A percentile compares a stretch with the other conserved stretches of the same genome.
Conservation (phyloP, 495 filamentous ascomycete species). For the Aspergillus sclerotioniger region DNA sequence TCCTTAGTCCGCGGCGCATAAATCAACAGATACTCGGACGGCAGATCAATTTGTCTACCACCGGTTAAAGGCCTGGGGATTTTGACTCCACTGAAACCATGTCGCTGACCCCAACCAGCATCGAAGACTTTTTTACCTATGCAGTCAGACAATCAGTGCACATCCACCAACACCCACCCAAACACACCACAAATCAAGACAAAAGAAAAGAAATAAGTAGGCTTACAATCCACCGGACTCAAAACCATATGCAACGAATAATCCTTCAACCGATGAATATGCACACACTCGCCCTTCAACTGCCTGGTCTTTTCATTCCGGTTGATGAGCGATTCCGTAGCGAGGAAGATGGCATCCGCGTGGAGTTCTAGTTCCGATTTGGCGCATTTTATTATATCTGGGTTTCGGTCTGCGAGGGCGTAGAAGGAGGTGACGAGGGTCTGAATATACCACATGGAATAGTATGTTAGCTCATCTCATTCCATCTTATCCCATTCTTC, state of each 20-base stretch:
- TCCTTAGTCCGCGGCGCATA: conserved; percentile 74
- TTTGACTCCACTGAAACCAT: conserved; percentile 66
- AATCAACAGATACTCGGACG: conserved; percentile 71
- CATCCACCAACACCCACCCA: too few relatives aligned
- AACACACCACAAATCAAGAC: not conserved
- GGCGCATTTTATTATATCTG: conserved; percentile 30
- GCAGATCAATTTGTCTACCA: conserved; percentile 30
- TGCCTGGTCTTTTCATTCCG: conserved; percentile 16
- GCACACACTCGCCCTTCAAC: conserved; percentile 67
- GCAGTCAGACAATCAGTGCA: not conserved
- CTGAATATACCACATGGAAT: too few relatives aligned
- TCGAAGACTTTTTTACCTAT: conserved; percentile 68
- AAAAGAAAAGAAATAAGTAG: not conserved
- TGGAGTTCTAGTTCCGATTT: conserved; percentile 31
- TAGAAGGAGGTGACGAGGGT: too few relatives aligned
- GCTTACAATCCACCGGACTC: conserved; percentile 65
- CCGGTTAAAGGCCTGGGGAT: conserved; percentile 46
- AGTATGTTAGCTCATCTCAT: too few relatives aligned
- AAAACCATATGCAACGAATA: conserved; percentile 73
- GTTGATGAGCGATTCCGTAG: conserved; percentile 17
- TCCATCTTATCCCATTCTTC: too few relatives aligned
- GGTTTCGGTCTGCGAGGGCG: conserved; percentile 14
- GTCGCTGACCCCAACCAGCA: conserved; percentile 85
- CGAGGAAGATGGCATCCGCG: conserved; percentile 30
- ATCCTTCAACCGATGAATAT: conserved; percentile 68